Conservation (phyloP, 768 basidiomycete genomes). For the Gelatoporia subvermispora region DNA sequence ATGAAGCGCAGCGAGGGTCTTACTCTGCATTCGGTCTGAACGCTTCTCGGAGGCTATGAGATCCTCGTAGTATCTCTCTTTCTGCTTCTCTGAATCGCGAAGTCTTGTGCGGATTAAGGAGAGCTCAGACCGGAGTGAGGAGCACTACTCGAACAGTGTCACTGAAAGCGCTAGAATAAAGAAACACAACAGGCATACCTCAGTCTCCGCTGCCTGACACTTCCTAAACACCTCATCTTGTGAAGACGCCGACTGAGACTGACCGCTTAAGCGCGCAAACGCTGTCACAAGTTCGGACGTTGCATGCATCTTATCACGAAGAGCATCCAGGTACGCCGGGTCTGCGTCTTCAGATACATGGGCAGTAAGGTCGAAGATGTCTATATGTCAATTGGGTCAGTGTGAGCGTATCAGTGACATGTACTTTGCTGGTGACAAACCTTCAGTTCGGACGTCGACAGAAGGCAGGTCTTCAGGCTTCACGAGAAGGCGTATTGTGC, state of each 20-base stretch:
- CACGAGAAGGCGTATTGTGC: conserved; percentile 23
- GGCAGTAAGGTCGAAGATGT: conserved; percentile 17
- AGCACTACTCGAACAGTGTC: conserved; percentile 4
- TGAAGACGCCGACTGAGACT: conserved; percentile 5
- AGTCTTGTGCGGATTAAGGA: conserved; percentile 20
- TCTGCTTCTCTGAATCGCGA: conserved; percentile 15
- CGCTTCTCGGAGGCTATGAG: conserved; percentile 22
- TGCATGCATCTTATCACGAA: conserved; percentile 21
- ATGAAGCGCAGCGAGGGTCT: conserved; percentile 10
- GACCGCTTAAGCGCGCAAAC: conserved; percentile 16
- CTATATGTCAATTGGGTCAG: conserved; percentile 8
- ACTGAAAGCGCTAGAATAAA: not conserved
- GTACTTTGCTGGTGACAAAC: conserved; percentile 14
- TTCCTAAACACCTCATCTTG: conserved; percentile 12
- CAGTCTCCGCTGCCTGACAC: conserved; percentile 19
- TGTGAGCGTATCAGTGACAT: too few relatives aligned
- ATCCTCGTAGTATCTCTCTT: conserved; percentile 18
- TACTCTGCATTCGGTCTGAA: conserved; percentile 22
- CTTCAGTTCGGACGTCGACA: conserved; percentile 18
- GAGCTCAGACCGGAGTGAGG: conserved; percentile 22
- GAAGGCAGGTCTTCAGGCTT: conserved; percentile 22
- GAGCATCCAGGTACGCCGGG: conserved; percentile 15
- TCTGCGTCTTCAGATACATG: conserved; percentile 20
- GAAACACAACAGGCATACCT: conserved; percentile 17
- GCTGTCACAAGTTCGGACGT: conserved; percentile 22